Conservation (phyloP, 202 grass and related monocot species). For the Cymbopogon flexuosus region DNA sequence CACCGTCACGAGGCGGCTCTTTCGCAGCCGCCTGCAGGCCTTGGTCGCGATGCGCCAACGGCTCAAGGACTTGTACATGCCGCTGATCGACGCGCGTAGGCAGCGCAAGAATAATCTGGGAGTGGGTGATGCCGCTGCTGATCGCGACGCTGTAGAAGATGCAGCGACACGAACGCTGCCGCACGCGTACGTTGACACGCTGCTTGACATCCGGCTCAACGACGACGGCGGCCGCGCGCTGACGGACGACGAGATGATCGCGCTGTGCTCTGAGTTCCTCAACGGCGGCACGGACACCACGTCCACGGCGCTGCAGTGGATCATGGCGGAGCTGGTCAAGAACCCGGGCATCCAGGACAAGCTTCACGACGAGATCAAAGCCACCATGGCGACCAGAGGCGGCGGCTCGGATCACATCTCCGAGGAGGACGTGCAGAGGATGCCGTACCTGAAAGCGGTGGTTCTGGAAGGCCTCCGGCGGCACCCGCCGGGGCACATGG, state of each 20-base stretch:
- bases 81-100: neutral
- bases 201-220: slow-evolving; percentile 19
- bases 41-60: neutral
- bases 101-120: neutral
- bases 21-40: neutral
- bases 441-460: slow-evolving; percentile 36
- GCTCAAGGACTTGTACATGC: neutral
- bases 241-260: slow-evolving; percentile 34
- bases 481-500: slow-evolving; percentile 31
- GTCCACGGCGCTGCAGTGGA: slow-evolving; percentile 33
- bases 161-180: neutral
- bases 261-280: slow-evolving; percentile 36
- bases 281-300: slow-evolving; percentile 36
- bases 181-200: slow-evolving; percentile 36
- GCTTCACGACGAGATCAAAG: slow-evolving; percentile 24
- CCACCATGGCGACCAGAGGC: neutral
- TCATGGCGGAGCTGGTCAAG: slow-evolving; percentile 45
- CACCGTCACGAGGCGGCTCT: slow-evolving; percentile 3
- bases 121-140: neutral
- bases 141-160: neutral
- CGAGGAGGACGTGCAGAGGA: neutral
- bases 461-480: slow-evolving; percentile 38
- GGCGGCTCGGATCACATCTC: neutral
- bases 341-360: slow-evolving; percentile 20
- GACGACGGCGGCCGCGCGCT: neutral